Evolutionary conservation across 495 filamentous ascomycete genomes (phyloP).

Genomic region (Beverwykella pulmonaria): DNA sequence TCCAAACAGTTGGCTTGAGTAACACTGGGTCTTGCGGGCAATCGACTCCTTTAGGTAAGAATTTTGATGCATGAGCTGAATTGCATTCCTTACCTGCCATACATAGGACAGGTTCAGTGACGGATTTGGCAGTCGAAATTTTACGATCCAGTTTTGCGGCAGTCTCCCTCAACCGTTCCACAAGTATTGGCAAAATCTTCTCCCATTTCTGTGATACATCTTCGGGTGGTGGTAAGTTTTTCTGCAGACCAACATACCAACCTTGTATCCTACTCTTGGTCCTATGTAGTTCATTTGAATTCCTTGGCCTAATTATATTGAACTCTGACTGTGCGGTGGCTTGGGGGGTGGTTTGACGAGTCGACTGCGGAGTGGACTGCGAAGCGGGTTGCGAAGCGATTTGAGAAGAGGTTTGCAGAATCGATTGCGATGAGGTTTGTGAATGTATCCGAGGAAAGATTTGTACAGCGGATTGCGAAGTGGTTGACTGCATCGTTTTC

Average conservation of each 20-base stretch:
- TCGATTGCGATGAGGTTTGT: too few species aligned
- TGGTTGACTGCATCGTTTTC: too few species aligned
- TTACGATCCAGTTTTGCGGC: not conserved
- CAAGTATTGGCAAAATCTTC: not conserved
- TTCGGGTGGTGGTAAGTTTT: slow-evolving; percentile 1
- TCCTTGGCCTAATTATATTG: too few species aligned
- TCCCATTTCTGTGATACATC: not conserved
- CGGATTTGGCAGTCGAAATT: not conserved
- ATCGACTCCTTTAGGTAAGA: not conserved
- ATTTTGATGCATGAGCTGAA: not conserved
- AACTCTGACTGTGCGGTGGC: too few species aligned
- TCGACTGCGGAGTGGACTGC: too few species aligned
- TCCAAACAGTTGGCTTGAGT: slow-evolving; percentile 5
- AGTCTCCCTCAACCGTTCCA: not conserved
- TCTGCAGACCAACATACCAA: not conserved
- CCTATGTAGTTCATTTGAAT: too few species aligned
- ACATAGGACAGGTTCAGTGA: not conserved
- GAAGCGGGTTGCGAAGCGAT: too few species aligned
- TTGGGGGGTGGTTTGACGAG: too few species aligned
- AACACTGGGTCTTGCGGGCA: not conserved
- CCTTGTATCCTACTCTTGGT: too few species aligned
- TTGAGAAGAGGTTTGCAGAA: too few species aligned
- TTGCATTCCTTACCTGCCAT: not conserved
- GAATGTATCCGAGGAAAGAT: too few species aligned
- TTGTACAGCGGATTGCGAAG: too few species aligned